Evolutionary conservation across 2,329 filamentous ascomycete genomes (phyloP), one percentile per base, ranked within the genome.

Genomic region (Aspergillus brasiliensis): DNA sequence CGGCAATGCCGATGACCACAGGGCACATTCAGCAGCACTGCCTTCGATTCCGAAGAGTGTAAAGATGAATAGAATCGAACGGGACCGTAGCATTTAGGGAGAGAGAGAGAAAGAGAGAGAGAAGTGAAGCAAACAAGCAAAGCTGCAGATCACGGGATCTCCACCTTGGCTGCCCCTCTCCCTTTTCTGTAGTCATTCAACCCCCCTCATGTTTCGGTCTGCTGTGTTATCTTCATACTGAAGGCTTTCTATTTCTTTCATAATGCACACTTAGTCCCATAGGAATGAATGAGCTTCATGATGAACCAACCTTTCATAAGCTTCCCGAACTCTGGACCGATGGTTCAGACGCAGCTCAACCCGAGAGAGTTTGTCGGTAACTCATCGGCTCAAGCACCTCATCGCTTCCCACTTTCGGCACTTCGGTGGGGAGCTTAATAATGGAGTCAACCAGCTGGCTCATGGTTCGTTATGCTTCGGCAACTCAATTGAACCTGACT

Each of bases 401-500:
- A 48, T 65, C 65, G 65, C 65, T 65, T 67, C 61, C 56, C 34
- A 58, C 7, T 54, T 59, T 67, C 65, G 65, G 65, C 65, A 67
- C 58, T 65, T 65, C 49, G 17, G 47, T 55, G 23, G 37, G 38
- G 31, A 58, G 51, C 47, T 56, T 28, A 52, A 58, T 40, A 47
- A 52, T 19, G 25, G 28, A 0, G 25, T n/a, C 25, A 49, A 42
- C 38, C n/a, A 42, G 17, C 19, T 44, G 2, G 40, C 40, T 13
- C 40, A 40, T 44, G 40, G 10, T 7, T 48, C 13, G 2, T 8
- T 8, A 23, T 44, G 40, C 40, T 44, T 23, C 21, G 7, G 21
- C 15, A 48, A 27, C 44, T 17, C 23, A 11, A 49, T 19, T 49
- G 17, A 15, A 23, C 13, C 21, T 21, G 19, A 11, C 31, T 34